These are phyloP conservation scores for Pseudopithomyces chartarum DNA, from an alignment of 2,329 filamentous ascomycete genomes.

Conservation along the genomic window DNA sequence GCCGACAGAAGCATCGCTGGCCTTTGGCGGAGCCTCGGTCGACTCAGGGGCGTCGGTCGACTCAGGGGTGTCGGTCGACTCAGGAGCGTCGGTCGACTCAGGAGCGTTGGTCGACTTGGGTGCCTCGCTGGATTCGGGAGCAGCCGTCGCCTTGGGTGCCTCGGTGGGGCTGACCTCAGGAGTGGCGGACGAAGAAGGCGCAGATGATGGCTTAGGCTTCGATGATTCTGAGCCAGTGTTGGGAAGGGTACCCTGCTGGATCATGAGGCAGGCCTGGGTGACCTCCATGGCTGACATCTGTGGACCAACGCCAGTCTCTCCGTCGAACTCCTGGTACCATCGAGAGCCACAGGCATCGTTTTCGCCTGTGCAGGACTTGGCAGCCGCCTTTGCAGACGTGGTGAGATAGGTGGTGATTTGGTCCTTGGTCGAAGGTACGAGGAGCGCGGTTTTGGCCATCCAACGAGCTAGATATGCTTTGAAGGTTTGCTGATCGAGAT, in stretches of 20 bases:
- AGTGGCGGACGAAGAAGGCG: conserved; percentile 11
- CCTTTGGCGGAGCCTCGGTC: conserved; percentile 7
- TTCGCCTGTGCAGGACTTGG: conserved; percentile 50
- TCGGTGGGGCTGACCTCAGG: conserved; percentile 17
- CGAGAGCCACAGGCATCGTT: conserved; percentile 50
- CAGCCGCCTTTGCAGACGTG: conserved; percentile 50
- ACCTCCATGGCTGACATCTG: conserved; percentile 53
- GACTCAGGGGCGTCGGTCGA: conserved; percentile 4
- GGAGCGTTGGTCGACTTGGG: conserved; percentile 4
- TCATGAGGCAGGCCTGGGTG: conserved; percentile 49
- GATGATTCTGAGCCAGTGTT: conserved; percentile 27
- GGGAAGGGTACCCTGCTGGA: conserved; percentile 37
- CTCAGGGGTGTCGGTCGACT: background rate
- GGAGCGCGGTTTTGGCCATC: conserved; percentile 52
- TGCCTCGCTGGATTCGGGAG: background rate
- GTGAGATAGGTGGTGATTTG: conserved; percentile 46
- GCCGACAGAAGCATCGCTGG: conserved; percentile 7
- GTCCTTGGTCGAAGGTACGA: conserved; percentile 50
- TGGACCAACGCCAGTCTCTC: conserved; percentile 49
- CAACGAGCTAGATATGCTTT: conserved; percentile 76
- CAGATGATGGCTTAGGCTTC: conserved; percentile 18
- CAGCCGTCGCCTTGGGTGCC: background rate
- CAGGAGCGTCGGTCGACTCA: background rate
- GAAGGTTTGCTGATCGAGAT: conserved; percentile 74
- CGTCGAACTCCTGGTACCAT: conserved; percentile 53